phyloP scores from a whole-genome alignment of 129 eudicot species.

The Flaveria robusta region DNA sequence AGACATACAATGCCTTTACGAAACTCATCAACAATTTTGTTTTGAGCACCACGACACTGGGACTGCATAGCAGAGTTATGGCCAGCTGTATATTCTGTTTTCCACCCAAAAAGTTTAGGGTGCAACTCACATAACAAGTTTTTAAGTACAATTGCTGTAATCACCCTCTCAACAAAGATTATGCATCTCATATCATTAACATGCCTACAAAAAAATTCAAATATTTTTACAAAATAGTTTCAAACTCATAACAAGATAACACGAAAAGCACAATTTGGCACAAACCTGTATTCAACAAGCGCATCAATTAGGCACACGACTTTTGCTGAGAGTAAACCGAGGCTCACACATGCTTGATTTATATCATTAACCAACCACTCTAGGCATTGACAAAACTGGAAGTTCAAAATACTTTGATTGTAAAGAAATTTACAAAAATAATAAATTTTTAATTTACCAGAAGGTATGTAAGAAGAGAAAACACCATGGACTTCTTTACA shows the following conservation, averaged over 20 bases:
- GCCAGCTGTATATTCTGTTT: conserved; percentile 69
- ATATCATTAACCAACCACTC: conserved; percentile 40
- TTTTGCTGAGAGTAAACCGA: conserved; percentile 60
- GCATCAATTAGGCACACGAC: conserved; percentile 68
- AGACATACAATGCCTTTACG: conserved; percentile 64
- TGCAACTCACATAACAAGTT: conserved; percentile 57
- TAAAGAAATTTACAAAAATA: neutral
- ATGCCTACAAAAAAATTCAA: conserved; percentile 41
- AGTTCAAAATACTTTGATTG: conserved; percentile 5
- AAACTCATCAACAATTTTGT: conserved; percentile 71
- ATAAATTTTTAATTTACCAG: conserved; percentile 48
- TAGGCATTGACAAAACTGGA: conserved; percentile 29
- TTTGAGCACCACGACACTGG: conserved; percentile 70
- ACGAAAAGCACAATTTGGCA: neutral
- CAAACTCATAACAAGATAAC: neutral
- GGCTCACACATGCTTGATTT: conserved; percentile 35
- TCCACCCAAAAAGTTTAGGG: conserved; percentile 62
- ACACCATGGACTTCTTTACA: conserved; percentile 40
- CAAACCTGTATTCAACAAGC: conserved; percentile 75
- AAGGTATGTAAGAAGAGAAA: conserved; percentile 46
- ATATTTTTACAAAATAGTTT: neutral
- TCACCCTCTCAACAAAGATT: conserved; percentile 79
- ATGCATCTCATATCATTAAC: conserved; percentile 73
- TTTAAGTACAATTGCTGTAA: conserved; percentile 72
- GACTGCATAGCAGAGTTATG: conserved; percentile 38